phyloP scores from a whole-genome alignment of 1,139 yeast genomes.

The Magnusiomyces tetraspermus region DNA sequence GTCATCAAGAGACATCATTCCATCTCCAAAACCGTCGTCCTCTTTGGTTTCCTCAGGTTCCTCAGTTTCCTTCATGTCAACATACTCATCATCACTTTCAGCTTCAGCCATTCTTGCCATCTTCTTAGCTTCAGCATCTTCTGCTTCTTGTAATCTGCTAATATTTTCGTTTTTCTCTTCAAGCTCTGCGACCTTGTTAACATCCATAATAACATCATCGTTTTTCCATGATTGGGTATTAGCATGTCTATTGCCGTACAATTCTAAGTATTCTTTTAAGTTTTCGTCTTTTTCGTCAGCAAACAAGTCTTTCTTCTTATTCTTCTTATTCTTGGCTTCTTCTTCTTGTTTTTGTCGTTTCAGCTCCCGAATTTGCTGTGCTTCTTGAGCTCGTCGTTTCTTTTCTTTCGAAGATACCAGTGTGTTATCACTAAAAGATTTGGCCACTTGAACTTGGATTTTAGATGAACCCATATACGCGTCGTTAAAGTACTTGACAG shows the following conservation, averaged over 20 bases:
- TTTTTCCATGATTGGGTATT: conserved; percentile 64
- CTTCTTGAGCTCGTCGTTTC: conserved; percentile 39
- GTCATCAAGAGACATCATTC: conserved; percentile 15
- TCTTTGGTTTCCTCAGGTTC: conserved; percentile 23
- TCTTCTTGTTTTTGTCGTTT: conserved; percentile 15
- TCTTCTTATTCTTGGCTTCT: conserved; percentile 43
- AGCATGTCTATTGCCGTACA: conserved; percentile 65
- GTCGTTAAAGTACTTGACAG: conserved; percentile 65
- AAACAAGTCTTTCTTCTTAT: conserved; percentile 35
- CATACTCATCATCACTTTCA: conserved; percentile 27
- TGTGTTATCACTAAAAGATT: conserved; percentile 73
- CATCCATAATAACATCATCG: conserved; percentile 46
- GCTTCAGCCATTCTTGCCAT: conserved; percentile 15
- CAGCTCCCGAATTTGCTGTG: conserved; percentile 11
- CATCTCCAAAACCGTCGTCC: conserved; percentile 20
- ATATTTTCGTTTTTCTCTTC: conserved; percentile 11
- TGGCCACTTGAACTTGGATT: conserved; percentile 72
- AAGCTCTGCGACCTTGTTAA: conserved; percentile 17
- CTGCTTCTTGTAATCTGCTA: conserved; percentile 16
- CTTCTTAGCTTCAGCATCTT: conserved; percentile 8
- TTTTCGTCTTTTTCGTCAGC: conserved; percentile 42
- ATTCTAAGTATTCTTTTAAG: conserved; percentile 70
- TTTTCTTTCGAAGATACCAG: conserved; percentile 66
- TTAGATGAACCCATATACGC: conserved; percentile 78
- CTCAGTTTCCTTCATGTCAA: conserved; percentile 16